Percentiles rank a stretch among this genome's conserved stretches.
phyloP scores from a whole-genome alignment of 306 rosid genomes.

The Betula pendula region DNA sequence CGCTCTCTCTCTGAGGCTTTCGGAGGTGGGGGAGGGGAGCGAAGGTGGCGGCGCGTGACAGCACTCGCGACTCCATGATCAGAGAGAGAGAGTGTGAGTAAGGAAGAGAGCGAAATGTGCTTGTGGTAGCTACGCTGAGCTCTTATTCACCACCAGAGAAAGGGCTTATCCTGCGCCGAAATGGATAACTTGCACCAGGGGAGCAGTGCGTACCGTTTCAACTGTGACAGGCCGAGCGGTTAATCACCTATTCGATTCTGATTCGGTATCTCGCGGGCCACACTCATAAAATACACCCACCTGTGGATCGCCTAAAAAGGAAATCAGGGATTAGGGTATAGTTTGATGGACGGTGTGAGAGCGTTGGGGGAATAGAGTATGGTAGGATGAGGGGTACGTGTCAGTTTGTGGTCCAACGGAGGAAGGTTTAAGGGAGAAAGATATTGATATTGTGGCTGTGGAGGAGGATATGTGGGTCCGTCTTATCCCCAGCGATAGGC shows the following conservation, averaged over 20 bases:
- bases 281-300: neutral
- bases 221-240: neutral
- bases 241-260: neutral
- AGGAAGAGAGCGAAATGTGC: neutral
- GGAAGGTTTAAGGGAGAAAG: neutral
- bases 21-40: slow-evolving; percentile 48
- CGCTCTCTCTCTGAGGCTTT: slow-evolving; percentile 42
- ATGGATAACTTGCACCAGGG: neutral
- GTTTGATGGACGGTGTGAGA: neutral
- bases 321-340: neutral
- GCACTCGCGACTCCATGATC: slow-evolving; percentile 83
- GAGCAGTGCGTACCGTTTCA: neutral
- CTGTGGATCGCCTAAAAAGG: neutral
- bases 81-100: neutral
- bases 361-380: neutral
- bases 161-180: slow-evolving; percentile 10
- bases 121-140: slow-evolving; percentile 6
- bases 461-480: slow-evolving; percentile 39
- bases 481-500: slow-evolving; percentile 57
- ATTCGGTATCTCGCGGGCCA: slow-evolving; percentile 2
- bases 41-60: slow-evolving; percentile 76
- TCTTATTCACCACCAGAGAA: slow-evolving; percentile 15
- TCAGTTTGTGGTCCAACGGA: neutral
- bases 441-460: neutral
- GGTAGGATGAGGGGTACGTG: slow-evolving; percentile 14